Percentiles rank a stretch among this genome's conserved stretches.
Conservation (phyloP, 305 asterid genomes). For the Andrographis paniculata region DNA sequence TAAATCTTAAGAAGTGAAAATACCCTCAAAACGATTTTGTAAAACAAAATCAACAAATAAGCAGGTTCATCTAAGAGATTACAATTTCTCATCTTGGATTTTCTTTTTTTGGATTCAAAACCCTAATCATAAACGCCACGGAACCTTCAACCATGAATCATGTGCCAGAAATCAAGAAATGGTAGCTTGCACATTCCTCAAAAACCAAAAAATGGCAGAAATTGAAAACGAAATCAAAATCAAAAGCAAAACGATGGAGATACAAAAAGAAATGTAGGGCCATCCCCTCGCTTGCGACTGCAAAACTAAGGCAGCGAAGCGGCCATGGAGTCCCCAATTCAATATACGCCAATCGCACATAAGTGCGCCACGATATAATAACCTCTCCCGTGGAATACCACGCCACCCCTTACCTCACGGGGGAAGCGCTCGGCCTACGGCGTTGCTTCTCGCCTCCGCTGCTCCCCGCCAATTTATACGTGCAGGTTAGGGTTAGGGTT, state of each 20-base stretch:
- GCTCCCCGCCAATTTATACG: background rate
- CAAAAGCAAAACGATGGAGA: background rate
- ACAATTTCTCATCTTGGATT: too few relatives aligned
- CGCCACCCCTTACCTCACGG: conserved; percentile 10
- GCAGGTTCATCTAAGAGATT: too few relatives aligned
- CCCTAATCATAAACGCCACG: too few relatives aligned
- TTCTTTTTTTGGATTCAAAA: too few relatives aligned
- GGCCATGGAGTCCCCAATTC: conserved; percentile 31
- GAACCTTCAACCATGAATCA: too few relatives aligned
- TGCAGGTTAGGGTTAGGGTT: background rate
- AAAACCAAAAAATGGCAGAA: too few relatives aligned
- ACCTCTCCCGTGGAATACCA: conserved; percentile 13
- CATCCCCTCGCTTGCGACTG: conserved; percentile 31
- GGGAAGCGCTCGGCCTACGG: conserved; percentile 15
- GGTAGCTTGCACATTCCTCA: too few relatives aligned
- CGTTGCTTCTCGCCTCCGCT: background rate
- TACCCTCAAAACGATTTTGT: too few relatives aligned
- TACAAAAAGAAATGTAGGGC: conserved; percentile 26
- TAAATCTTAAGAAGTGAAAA: too few relatives aligned
- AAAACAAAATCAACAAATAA: too few relatives aligned
- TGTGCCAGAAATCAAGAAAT: too few relatives aligned
- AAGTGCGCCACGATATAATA: conserved; percentile 30
- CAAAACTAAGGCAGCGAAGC: conserved; percentile 41
- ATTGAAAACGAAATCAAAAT: background rate
- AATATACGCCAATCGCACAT: conserved; percentile 5